These are phyloP conservation scores for Haberlea rhodopensis DNA, from an alignment of 257 asterid species.

Conservation along the genomic window DNA sequence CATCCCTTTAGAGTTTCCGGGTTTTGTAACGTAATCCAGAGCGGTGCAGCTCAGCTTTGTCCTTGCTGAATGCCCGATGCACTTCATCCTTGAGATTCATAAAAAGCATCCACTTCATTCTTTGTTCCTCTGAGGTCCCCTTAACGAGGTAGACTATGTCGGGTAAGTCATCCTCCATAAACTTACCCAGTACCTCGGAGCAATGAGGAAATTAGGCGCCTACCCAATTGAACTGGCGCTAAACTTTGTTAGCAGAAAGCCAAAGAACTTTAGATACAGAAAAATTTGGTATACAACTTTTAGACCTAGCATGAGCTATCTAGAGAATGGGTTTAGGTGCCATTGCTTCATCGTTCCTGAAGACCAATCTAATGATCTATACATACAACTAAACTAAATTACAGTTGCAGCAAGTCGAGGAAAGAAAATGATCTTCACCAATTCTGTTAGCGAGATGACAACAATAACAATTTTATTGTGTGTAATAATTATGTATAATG, in stretches of 20 bases:
- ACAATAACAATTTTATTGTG: too few species aligned
- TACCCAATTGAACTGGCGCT: constrained; percentile 65
- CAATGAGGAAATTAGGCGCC: constrained; percentile 68
- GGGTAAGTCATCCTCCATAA: constrained; percentile 62
- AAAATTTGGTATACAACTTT: neutral
- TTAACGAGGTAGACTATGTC: constrained; percentile 52
- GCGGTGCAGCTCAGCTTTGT: constrained; percentile 55
- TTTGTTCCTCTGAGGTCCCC: constrained; percentile 68
- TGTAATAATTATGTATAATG: too few species aligned
- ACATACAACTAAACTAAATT: neutral
- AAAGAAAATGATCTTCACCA: neutral
- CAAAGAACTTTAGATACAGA: neutral
- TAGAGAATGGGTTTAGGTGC: neutral
- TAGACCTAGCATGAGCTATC: neutral
- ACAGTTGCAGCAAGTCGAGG: neutral
- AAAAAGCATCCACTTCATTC: constrained; percentile 45
- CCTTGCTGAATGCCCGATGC: constrained; percentile 61
- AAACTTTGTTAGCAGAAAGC: constrained; percentile 9
- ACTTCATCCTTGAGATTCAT: constrained; percentile 65
- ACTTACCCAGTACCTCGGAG: constrained; percentile 68
- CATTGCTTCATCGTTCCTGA: neutral
- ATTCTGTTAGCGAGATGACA: too few species aligned
- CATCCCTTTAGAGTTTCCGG: constrained; percentile 31
- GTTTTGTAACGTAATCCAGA: constrained; percentile 37
- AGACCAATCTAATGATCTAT: neutral